Evolutionary conservation across 306 rosid genomes (phyloP).

Genomic region (Carpinus fangiana): DNA sequence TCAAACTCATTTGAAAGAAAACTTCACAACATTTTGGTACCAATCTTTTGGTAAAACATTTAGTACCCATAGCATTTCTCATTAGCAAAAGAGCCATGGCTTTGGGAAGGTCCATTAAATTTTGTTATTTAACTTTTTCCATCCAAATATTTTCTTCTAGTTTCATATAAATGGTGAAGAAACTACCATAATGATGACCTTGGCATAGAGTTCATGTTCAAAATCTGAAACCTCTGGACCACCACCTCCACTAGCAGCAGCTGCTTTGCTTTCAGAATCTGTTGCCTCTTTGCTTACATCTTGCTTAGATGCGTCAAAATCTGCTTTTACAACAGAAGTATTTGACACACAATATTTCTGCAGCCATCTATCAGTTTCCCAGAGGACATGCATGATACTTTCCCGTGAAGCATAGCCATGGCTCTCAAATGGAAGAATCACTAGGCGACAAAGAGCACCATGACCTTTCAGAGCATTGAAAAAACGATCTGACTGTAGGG

Average conservation of each 20-base stretch:
- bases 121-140: not conserved
- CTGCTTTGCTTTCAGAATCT: conserved; percentile 57
- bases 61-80: no score
- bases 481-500: conserved; percentile 88
- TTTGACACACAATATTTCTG: conserved; percentile 64
- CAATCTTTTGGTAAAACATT: no score
- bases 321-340: conserved; percentile 42
- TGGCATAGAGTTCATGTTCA: conserved; percentile 49
- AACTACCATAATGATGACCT: conserved; percentile 82
- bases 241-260: conserved; percentile 70
- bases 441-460: conserved; percentile 94
- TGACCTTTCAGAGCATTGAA: conserved; percentile 97
- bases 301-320: conserved; percentile 41
- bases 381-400: conserved; percentile 98
- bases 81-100: not conserved
- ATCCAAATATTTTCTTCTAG: not conserved
- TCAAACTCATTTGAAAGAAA: no score
- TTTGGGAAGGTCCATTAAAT: not conserved
- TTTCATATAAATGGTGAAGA: conserved; percentile 25
- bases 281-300: conserved; percentile 36
- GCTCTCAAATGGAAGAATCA: conserved; percentile 91
- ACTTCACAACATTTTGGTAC: no score
- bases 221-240: conserved; percentile 50
- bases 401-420: conserved; percentile 90
- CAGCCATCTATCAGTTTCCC: conserved; percentile 99